Evolutionary conservation across 2,329 filamentous ascomycete genomes (phyloP).

Genomic region (Aspergillus sp.): DNA sequence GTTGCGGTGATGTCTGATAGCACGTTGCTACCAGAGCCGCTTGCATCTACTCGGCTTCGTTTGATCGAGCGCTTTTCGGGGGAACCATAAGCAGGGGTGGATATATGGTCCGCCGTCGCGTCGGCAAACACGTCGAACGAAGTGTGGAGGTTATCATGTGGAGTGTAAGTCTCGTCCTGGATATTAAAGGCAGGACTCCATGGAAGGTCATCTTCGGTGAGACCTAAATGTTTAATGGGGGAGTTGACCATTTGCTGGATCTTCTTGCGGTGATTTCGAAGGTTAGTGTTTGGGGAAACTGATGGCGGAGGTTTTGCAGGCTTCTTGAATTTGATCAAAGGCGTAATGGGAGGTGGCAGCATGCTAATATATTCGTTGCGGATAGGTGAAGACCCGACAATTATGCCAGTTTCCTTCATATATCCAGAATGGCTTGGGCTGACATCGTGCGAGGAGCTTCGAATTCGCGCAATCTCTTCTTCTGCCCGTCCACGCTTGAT

Average conservation of each 20-base stretch:
- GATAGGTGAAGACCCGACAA: conserved; percentile 66
- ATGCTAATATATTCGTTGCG: conserved; percentile 58
- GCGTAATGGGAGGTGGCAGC: conserved; percentile 76
- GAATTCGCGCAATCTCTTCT: conserved; percentile 90
- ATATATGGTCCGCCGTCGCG: conserved; percentile 36
- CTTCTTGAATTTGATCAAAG: conserved; percentile 76
- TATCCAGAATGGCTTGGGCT: conserved; percentile 66
- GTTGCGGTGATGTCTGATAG: conserved; percentile 48
- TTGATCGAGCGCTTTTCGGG: conserved; percentile 56
- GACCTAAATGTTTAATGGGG: conserved; percentile 55
- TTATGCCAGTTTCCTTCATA: conserved; percentile 32
- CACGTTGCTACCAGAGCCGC: conserved; percentile 50
- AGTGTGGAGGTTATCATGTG: conserved; percentile 44
- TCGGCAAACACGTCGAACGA: conserved; percentile 59
- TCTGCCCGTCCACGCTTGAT: conserved; percentile 90
- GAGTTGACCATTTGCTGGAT: conserved; percentile 81
- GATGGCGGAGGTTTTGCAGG: conserved; percentile 67
- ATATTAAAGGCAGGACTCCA: conserved; percentile 55
- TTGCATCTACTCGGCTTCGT: conserved; percentile 51
- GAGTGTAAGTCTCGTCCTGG: conserved; percentile 44
- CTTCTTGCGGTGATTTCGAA: conserved; percentile 81
- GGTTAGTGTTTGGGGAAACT: conserved; percentile 87
- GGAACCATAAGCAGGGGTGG: conserved; percentile 47
- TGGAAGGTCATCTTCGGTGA: conserved; percentile 42
- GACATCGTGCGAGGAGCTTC: conserved; percentile 81